Evolutionary conservation across 495 filamentous ascomycete genomes (phyloP).

Genomic region (Hypoxylon fuscum): DNA sequence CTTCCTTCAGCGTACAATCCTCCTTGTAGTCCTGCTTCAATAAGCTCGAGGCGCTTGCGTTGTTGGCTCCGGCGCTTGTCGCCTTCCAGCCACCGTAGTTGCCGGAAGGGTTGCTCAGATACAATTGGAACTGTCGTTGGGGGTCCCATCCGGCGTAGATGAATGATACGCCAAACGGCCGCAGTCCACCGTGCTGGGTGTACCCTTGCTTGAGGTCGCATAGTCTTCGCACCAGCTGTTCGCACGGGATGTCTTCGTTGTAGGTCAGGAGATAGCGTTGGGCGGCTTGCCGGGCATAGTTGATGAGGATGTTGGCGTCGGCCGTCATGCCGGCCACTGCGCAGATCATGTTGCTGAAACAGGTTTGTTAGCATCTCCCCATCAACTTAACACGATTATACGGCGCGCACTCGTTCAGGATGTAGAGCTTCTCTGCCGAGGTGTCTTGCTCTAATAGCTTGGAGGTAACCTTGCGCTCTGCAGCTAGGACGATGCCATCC

Average conservation of each 20-base stretch:
- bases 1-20: conserved; percentile 93
- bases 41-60: conserved; percentile 95
- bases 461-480: conserved; percentile 99
- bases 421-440: conserved; percentile 99
- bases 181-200: conserved; percentile 96
- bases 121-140: conserved; percentile 95
- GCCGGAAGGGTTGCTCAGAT: conserved; percentile 99
- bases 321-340: conserved; percentile 99
- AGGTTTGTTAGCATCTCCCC: conserved; percentile 23
- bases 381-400: no score
- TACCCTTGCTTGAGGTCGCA: conserved; percentile 99
- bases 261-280: conserved; percentile 98
- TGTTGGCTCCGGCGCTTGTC: conserved; percentile 96
- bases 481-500: conserved; percentile 97
- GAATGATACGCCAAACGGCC: conserved; percentile 98
- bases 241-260: conserved; percentile 99
- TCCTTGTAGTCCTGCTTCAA: conserved; percentile 99
- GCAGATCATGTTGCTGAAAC: conserved; percentile 96
- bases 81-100: conserved; percentile 99
- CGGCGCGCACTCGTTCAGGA: conserved; percentile 89
- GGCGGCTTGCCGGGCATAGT: conserved; percentile 95
- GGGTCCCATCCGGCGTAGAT: conserved; percentile 99
- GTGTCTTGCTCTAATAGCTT: conserved; percentile 99
- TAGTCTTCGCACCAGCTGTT: conserved; percentile 94
- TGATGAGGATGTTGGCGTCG: conserved; percentile 99